phyloP scores from a whole-genome alignment of 2,329 filamentous ascomycete species.

The Clonostachys rosea region DNA sequence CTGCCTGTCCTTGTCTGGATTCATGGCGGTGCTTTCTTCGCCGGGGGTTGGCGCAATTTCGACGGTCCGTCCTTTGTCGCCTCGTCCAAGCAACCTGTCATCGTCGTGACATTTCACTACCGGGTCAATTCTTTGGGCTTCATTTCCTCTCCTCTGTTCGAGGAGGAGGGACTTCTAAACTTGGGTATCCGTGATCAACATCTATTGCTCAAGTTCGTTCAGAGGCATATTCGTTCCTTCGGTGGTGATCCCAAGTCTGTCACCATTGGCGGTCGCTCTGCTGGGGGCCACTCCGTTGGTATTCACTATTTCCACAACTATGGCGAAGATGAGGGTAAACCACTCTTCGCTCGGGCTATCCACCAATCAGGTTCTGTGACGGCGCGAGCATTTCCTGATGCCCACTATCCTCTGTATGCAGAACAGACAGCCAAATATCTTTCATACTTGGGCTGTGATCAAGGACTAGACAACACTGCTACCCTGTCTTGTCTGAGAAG shows the following conservation, averaged over 20 bases:
- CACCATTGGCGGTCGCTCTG: constrained; percentile 49
- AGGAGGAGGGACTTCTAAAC: constrained; percentile 35
- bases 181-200: constrained; percentile 49
- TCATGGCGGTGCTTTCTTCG: constrained; percentile 29
- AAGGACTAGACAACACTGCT: constrained; percentile 14
- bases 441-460: constrained; percentile 18
- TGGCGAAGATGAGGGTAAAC: constrained; percentile 14
- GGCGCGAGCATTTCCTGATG: constrained; percentile 26
- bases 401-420: constrained; percentile 22
- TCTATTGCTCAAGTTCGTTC: constrained; percentile 47
- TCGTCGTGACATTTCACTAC: constrained; percentile 38
- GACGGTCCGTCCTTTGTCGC: constrained; percentile 24
- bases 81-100: constrained; percentile 27
- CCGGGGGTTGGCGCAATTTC: constrained; percentile 24
- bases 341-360: constrained; percentile 24
- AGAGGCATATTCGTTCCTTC: constrained; percentile 44
- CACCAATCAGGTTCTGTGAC: constrained; percentile 30
- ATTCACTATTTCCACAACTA: constrained; percentile 32
- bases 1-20: constrained; percentile 32
- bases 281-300: constrained; percentile 36
- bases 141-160: constrained; percentile 35
- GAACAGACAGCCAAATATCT: constrained; percentile 21
- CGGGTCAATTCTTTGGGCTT: constrained; percentile 28
- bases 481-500: constrained; percentile 30
- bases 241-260: constrained; percentile 47